Evolutionary conservation across 2,329 filamentous ascomycete species (phyloP).

Genomic region (Scedosporium aurantiacum): DNA sequence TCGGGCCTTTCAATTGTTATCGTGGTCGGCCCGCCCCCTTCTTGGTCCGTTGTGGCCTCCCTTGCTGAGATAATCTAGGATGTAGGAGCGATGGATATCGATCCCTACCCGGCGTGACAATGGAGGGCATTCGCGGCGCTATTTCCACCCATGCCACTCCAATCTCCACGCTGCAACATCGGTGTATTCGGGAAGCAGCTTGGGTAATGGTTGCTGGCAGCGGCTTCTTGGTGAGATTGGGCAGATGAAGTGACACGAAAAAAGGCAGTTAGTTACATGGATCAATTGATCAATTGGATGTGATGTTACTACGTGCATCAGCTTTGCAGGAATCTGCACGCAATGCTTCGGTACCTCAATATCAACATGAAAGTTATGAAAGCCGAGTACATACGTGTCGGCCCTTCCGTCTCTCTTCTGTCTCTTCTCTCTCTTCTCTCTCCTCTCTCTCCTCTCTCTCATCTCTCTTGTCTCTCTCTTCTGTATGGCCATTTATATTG

Average conservation of each 20-base stretch:
- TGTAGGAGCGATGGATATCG: neutral
- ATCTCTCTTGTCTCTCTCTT: no score
- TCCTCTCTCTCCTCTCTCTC: no score
- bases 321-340: no score
- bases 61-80: neutral
- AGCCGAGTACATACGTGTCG: no score
- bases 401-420: no score
- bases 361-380: no score
- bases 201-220: neutral
- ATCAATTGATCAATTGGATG: no score
- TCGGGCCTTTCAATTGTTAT: neutral
- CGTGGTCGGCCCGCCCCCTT: neutral
- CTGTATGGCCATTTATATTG: no score
- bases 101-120: neutral
- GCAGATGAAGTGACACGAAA: neutral
- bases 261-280: no score
- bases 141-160: neutral
- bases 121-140: neutral
- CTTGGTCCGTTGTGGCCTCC: neutral
- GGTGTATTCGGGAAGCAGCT: neutral
- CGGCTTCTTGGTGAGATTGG: neutral
- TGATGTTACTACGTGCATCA: no score
- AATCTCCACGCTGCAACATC: neutral
- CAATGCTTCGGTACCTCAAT: no score
- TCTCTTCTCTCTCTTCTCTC: no score